phyloP scores from a whole-genome alignment of 768 basidiomycete genomes.

The Tylopilus intermedius region DNA sequence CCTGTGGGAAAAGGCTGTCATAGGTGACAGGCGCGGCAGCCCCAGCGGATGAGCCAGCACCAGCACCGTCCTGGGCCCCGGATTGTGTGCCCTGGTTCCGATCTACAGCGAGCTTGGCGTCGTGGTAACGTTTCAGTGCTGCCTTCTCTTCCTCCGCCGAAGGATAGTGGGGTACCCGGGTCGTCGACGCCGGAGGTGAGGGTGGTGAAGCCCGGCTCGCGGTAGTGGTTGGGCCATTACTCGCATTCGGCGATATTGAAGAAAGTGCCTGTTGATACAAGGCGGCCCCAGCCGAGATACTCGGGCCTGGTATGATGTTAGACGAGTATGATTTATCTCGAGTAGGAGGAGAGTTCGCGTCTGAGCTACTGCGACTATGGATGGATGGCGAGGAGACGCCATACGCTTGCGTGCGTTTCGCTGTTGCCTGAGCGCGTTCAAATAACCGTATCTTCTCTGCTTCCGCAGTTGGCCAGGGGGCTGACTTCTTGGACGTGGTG shows the following conservation, averaged over 20 bases:
- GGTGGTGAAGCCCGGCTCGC: conserved; percentile 29
- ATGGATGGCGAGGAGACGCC: conserved; percentile 25
- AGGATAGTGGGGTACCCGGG: conserved; percentile 43
- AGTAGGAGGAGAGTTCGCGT: conserved; percentile 16
- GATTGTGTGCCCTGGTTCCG: conserved; percentile 44
- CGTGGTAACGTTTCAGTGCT: conserved; percentile 59
- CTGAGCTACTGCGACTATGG: conserved; percentile 28
- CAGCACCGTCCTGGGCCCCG: conserved; percentile 6
- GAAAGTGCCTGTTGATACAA: conserved; percentile 45
- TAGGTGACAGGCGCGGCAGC: conserved; percentile 51
- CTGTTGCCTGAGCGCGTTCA: conserved; percentile 63
- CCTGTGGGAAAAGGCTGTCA: conserved; percentile 54
- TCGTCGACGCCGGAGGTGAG: conserved; percentile 23
- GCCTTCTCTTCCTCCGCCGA: conserved; percentile 76
- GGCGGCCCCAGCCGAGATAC: conserved; percentile 38
- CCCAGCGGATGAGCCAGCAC: conserved; percentile 13
- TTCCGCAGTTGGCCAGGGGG: conserved; percentile 63
- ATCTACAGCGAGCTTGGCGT: conserved; percentile 68
- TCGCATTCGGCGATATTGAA: conserved; percentile 26
- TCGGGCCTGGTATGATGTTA: conserved; percentile 11
- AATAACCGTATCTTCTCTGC: conserved; percentile 73
- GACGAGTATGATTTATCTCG: conserved; percentile 17
- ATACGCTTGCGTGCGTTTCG: conserved; percentile 49
- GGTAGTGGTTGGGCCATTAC: conserved; percentile 14
- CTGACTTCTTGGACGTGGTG: conserved; percentile 11